Conservation (phyloP, 2,329 filamentous ascomycete genomes). For the Phialophora tarda region DNA sequence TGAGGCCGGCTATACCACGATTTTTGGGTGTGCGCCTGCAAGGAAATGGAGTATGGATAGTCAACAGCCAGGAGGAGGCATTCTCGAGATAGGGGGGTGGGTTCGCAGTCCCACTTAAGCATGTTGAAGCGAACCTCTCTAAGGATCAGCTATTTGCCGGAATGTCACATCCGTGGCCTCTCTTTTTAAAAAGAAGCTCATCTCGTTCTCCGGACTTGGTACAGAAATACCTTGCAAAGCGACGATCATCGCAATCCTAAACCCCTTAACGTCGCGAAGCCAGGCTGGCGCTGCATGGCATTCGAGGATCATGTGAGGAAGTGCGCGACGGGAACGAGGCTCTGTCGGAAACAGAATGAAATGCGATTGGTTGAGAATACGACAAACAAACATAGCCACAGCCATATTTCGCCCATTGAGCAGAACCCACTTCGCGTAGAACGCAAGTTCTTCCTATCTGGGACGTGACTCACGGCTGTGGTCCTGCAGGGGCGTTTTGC, state of each 20-base stretch:
- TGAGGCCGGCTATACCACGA: slow-evolving; percentile 72
- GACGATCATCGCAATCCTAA: background rate
- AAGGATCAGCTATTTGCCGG: background rate
- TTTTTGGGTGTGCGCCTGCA: slow-evolving; percentile 64
- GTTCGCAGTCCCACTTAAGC: background rate
- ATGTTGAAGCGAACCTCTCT: background rate
- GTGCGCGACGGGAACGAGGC: slow-evolving; percentile 3
- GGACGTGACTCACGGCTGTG: slow-evolving; percentile 3
- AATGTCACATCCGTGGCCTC: background rate
- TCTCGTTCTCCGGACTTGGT: background rate
- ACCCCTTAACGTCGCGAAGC: background rate
- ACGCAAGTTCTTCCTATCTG: background rate
- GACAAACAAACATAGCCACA: slow-evolving; percentile 3
- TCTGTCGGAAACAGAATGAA: slow-evolving; percentile 13
- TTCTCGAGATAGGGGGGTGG: slow-evolving; percentile 67
- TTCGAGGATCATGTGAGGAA: background rate
- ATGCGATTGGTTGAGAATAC: slow-evolving; percentile 21
- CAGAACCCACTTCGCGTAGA: background rate
- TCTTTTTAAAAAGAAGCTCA: background rate
- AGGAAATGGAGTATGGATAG: slow-evolving; percentile 78
- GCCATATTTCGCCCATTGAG: background rate
- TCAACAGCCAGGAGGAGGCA: slow-evolving; percentile 64
- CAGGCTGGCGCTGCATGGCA: background rate
- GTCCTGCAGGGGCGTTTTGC: background rate
- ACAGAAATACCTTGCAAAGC: background rate